phyloP scores from a whole-genome alignment of 345 rosid species.

The Pugionium cornutum region DNA sequence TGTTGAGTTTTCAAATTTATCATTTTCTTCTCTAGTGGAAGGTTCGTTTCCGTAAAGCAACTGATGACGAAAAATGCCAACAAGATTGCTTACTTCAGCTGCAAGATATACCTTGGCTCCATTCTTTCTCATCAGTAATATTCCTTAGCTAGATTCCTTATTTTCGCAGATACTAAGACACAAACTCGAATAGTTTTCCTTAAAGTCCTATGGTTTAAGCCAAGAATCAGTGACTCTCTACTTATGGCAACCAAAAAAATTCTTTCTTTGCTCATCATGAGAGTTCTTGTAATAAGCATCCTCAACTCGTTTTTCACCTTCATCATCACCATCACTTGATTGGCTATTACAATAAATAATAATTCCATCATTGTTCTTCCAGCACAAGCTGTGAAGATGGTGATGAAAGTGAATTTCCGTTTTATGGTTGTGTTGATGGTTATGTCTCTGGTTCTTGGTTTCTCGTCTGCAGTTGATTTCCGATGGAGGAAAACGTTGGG shows the following conservation, averaged over 20 bases:
- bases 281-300: conserved; percentile 32
- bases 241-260: too few species aligned
- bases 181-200: too few species aligned
- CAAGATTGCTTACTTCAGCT: conserved; percentile 37
- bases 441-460: conserved; percentile 44
- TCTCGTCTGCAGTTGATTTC: conserved; percentile 46
- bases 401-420: conserved; percentile 35
- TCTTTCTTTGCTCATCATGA: conserved; percentile 20
- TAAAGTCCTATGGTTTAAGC: not conserved
- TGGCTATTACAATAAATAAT: conserved; percentile 23
- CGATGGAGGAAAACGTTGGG: conserved; percentile 43
- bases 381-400: conserved; percentile 29
- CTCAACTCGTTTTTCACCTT: conserved; percentile 3
- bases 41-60: conserved; percentile 5
- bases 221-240: too few species aligned
- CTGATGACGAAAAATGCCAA: conserved; percentile 9
- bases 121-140: conserved; percentile 38
- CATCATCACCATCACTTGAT: conserved; percentile 37
- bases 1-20: conserved; percentile 18
- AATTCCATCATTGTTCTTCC: not conserved
- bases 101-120: conserved; percentile 40
- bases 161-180: not conserved
- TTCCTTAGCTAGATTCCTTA: conserved; percentile 39
- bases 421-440: conserved; percentile 27
- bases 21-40: not conserved